Evolutionary conservation across 164 flowering plant species (phyloP).

Genomic region (Magnolia sinica): DNA sequence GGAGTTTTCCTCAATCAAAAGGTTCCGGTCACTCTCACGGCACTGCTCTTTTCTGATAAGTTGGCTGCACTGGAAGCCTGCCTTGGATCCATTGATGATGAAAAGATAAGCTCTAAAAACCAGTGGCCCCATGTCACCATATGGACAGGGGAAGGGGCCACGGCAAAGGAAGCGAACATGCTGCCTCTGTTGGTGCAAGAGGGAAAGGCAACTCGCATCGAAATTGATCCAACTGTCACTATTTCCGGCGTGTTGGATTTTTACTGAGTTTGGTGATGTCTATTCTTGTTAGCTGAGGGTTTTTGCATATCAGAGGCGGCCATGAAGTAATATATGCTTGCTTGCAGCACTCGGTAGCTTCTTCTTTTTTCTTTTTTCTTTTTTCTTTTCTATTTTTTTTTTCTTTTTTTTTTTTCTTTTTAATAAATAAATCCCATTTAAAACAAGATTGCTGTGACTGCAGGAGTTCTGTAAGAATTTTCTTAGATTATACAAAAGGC

Average conservation of each 20-base stretch:
- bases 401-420: too few relatives aligned
- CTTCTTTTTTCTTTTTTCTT: too few relatives aligned
- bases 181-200: slow-evolving; percentile 56
- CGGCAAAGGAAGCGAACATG: slow-evolving; percentile 73
- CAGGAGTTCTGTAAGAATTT: too few relatives aligned
- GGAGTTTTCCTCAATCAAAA: slow-evolving; percentile 47
- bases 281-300: neutral
- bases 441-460: too few relatives aligned
- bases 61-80: slow-evolving; percentile 74
- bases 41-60: slow-evolving; percentile 59
- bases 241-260: slow-evolving; percentile 30
- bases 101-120: slow-evolving; percentile 60
- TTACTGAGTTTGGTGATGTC: slow-evolving; percentile 15
- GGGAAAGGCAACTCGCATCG: slow-evolving; percentile 73
- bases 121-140: slow-evolving; percentile 93
- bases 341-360: neutral
- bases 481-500: too few relatives aligned
- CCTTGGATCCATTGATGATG: slow-evolving; percentile 69
- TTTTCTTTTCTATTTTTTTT: neutral
- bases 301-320: neutral
- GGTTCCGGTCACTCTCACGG: slow-evolving; percentile 64
- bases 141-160: slow-evolving; percentile 76
- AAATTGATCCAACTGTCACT: slow-evolving; percentile 50
- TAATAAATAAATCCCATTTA: too few relatives aligned
- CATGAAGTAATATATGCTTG: neutral